phyloP scores from a whole-genome alignment of 768 basidiomycete species.

The Wakefieldia striispora region DNA sequence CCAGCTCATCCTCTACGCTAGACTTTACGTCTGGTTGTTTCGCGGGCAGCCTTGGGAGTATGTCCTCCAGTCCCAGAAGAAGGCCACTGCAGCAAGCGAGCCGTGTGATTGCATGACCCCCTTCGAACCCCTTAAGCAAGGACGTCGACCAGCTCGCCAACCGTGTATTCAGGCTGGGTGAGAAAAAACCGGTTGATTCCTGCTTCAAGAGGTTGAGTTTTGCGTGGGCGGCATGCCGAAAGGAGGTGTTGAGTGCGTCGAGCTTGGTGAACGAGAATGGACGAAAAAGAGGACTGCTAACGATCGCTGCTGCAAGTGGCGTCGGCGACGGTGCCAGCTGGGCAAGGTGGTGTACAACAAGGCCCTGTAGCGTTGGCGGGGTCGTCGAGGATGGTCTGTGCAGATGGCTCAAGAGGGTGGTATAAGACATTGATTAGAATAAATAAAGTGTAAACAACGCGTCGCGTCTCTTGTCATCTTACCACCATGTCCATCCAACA shows the following conservation, averaged over 20 bases:
- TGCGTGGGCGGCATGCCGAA: conserved; percentile 33
- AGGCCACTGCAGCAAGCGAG: conserved; percentile 65
- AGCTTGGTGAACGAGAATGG: conserved; percentile 31
- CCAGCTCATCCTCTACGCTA: conserved; percentile 59
- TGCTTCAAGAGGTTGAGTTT: conserved; percentile 24
- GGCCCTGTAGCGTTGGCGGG: conserved; percentile 23
- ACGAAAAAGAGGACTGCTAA: conserved; percentile 30
- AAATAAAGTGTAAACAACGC: conserved; percentile 10
- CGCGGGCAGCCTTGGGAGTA: conserved; percentile 33
- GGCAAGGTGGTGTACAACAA: conserved; percentile 30
- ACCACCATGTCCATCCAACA: conserved; percentile 39
- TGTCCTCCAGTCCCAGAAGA: conserved; percentile 60
- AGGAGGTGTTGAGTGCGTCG: conserved; percentile 25
- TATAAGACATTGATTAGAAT: neutral
- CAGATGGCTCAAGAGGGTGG: conserved; percentile 15
- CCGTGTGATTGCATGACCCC: conserved; percentile 60
- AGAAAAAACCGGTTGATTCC: conserved; percentile 31
- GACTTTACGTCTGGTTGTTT: conserved; percentile 34
- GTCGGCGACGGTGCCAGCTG: conserved; percentile 29
- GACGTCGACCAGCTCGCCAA: conserved; percentile 51
- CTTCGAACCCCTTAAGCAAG: conserved; percentile 58
- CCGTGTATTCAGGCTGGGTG: conserved; percentile 37
- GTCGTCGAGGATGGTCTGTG: conserved; percentile 23
- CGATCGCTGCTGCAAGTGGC: conserved; percentile 32
- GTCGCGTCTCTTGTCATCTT: conserved; percentile 6